phyloP scores from a whole-genome alignment of 331 rosid genomes.

The Prunus yedoensis region DNA sequence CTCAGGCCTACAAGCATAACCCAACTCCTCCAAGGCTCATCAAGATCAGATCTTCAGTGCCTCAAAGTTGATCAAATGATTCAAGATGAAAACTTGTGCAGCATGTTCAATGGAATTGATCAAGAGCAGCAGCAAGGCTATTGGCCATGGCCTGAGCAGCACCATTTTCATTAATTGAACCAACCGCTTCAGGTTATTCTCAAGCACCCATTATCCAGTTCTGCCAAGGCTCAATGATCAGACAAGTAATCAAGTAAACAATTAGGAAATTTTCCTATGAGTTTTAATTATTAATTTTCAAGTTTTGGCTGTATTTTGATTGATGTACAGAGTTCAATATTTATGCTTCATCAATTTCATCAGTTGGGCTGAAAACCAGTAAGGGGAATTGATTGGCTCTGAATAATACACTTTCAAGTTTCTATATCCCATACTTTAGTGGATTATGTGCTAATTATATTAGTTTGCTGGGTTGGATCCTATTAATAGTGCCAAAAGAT shows the following conservation, averaged over 20 bases:
- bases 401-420: slow-evolving; percentile 31
- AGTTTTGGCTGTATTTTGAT: slow-evolving; percentile 33
- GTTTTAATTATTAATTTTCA: slow-evolving; percentile 18
- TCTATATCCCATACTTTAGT: background rate
- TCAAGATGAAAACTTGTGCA: slow-evolving; percentile 69
- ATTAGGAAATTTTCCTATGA: slow-evolving; percentile 6
- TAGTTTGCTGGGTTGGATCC: background rate
- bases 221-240: background rate
- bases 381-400: slow-evolving; percentile 42
- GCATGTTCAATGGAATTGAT: slow-evolving; percentile 64
- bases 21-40: slow-evolving; percentile 71
- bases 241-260: background rate
- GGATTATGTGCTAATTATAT: background rate
- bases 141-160: slow-evolving; percentile 89
- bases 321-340: slow-evolving; percentile 61
- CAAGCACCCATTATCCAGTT: background rate
- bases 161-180: slow-evolving; percentile 34
- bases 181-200: slow-evolving; percentile 3
- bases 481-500: background rate
- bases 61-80: slow-evolving; percentile 26
- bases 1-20: slow-evolving; percentile 55
- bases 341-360: slow-evolving; percentile 35
- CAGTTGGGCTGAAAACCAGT: slow-evolving; percentile 15
- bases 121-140: slow-evolving; percentile 67
- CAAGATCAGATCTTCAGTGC: slow-evolving; percentile 59